A percentile compares a stretch with the other conserved stretches of the same genome.
These are phyloP conservation scores for Catunica adiposa DNA, from an alignment of 2,329 filamentous ascomycete species.

Conservation along the genomic window DNA sequence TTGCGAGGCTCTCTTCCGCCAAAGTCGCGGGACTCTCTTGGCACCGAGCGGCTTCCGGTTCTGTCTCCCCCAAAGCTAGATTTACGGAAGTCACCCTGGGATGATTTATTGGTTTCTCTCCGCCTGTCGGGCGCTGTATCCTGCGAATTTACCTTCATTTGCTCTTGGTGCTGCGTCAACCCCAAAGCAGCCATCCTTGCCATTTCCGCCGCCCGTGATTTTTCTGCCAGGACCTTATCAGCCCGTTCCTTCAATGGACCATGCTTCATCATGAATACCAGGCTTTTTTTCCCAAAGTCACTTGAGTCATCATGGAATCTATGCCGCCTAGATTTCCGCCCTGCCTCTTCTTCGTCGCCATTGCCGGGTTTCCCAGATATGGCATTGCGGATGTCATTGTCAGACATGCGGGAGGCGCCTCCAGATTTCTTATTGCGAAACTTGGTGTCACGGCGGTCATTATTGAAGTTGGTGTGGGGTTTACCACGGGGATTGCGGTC, in stretches of 20 bases:
- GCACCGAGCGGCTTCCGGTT: neutral
- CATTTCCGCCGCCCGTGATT: slow-evolving; percentile 2
- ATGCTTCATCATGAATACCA: slow-evolving; percentile 38
- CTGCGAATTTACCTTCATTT: too few species aligned
- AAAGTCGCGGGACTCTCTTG: neutral
- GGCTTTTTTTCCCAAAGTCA: slow-evolving; percentile 36
- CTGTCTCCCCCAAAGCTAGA: neutral
- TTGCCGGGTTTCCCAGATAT: slow-evolving; percentile 17
- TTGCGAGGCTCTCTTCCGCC: too few species aligned
- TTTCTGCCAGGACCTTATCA: slow-evolving; percentile 9
- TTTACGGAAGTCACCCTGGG: too few species aligned
- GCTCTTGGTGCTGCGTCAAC: neutral
- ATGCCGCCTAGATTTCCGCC: slow-evolving; percentile 30
- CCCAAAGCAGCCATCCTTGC: neutral
- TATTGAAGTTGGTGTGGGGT: neutral
- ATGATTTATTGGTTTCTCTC: too few species aligned
- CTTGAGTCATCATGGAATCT: slow-evolving; percentile 35
- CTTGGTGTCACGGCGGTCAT: neutral
- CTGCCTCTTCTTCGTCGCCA: slow-evolving; percentile 19
- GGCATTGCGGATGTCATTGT: slow-evolving; percentile 18
- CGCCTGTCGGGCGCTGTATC: too few species aligned
- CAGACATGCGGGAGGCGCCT: neutral
- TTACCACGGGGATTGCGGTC: neutral
- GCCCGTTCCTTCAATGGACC: slow-evolving; percentile 24
- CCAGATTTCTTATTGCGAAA: neutral